Evolutionary conservation across 78 protist species (phyloP).

Genomic region (Isochrysis galbana): DNA sequence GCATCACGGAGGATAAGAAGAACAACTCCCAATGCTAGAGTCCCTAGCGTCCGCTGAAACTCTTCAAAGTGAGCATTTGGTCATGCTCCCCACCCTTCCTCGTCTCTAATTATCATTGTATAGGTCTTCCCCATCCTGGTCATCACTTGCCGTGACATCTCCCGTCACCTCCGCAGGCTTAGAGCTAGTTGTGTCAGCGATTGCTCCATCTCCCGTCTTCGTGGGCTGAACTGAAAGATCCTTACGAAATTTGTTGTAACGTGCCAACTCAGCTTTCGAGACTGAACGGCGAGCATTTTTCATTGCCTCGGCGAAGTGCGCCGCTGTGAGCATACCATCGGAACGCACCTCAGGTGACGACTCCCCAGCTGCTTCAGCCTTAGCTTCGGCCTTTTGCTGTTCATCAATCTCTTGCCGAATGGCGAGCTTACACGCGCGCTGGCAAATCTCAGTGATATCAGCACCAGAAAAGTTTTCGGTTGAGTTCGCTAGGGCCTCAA

Average conservation of each 20-base stretch:
- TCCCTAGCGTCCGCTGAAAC: too few species aligned
- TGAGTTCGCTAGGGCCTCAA: constrained; percentile 67
- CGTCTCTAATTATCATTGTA: too few species aligned
- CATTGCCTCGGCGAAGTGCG: constrained; percentile 96
- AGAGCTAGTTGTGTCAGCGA: too few species aligned
- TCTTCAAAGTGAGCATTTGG: too few species aligned
- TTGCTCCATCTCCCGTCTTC: not conserved
- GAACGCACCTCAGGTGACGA: constrained; percentile 79
- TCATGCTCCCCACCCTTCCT: too few species aligned
- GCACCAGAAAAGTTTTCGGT: constrained; percentile 99
- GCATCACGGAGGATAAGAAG: too few species aligned
- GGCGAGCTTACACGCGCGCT: constrained; percentile 96
- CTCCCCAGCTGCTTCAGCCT: constrained; percentile 69
- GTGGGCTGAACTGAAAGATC: not conserved
- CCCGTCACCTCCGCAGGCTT: not conserved
- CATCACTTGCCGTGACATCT: not conserved
- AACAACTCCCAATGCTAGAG: too few species aligned
- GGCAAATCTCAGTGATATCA: constrained; percentile 97
- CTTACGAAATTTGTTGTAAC: constrained; percentile 67
- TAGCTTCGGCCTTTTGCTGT: constrained; percentile 45
- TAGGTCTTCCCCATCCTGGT: constrained; percentile 27
- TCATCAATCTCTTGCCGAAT: constrained; percentile 77
- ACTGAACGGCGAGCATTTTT: constrained; percentile 92
- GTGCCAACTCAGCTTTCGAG: constrained; percentile 87
- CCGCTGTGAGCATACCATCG: not conserved